A percentile compares a stretch with the other conserved stretches of the same genome.
phyloP scores from a whole-genome alignment of 1,284 basidiomycete species.

The Sporisorium exsertum region DNA sequence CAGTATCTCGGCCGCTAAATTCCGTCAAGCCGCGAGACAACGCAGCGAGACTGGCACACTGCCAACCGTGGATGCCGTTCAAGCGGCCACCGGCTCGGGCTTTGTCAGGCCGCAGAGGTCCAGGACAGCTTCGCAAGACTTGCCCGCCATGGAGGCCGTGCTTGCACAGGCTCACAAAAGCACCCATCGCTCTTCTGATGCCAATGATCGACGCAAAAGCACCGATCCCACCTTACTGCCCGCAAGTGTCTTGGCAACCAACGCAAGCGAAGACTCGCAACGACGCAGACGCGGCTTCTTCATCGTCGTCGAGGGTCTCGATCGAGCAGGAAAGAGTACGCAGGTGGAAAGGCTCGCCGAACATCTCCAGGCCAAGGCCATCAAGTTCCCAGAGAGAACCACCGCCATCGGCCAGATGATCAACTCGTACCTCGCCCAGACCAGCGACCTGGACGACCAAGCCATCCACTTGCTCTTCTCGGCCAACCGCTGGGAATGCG shows the following conservation, averaged over 20 bases:
- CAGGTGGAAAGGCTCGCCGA: slow-evolving; percentile 62
- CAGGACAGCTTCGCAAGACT: slow-evolving; percentile 45
- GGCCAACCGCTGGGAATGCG: slow-evolving; percentile 91
- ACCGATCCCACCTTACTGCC: slow-evolving; percentile 8
- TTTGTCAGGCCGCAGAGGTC: slow-evolving; percentile 32
- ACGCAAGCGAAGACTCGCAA: slow-evolving; percentile 3
- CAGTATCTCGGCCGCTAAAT: slow-evolving; percentile 52
- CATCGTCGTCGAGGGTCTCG: slow-evolving; percentile 68
- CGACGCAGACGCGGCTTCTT: slow-evolving; percentile 59
- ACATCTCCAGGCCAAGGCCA: slow-evolving; percentile 46
- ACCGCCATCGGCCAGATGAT: slow-evolving; percentile 94
- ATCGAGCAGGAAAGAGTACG: slow-evolving; percentile 68
- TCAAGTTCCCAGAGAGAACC: slow-evolving; percentile 78
- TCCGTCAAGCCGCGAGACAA: slow-evolving; percentile 45
- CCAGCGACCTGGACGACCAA: slow-evolving; percentile 87
- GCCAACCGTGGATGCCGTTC: slow-evolving; percentile 27
- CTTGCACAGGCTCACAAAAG: slow-evolving; percentile 23
- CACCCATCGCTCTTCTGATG: slow-evolving; percentile 4
- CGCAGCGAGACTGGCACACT: slow-evolving; percentile 41
- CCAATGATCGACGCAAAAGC: slow-evolving; percentile 31
- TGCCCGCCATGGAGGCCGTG: slow-evolving; percentile 48
- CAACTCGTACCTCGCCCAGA: slow-evolving; percentile 84
- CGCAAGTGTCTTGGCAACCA: not conserved
- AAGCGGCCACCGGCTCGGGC: slow-evolving; percentile 12
- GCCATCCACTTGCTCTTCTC: slow-evolving; percentile 94